phyloP scores from a whole-genome alignment of 2,329 filamentous ascomycete genomes.

The Ceratocystis smalleyi region DNA sequence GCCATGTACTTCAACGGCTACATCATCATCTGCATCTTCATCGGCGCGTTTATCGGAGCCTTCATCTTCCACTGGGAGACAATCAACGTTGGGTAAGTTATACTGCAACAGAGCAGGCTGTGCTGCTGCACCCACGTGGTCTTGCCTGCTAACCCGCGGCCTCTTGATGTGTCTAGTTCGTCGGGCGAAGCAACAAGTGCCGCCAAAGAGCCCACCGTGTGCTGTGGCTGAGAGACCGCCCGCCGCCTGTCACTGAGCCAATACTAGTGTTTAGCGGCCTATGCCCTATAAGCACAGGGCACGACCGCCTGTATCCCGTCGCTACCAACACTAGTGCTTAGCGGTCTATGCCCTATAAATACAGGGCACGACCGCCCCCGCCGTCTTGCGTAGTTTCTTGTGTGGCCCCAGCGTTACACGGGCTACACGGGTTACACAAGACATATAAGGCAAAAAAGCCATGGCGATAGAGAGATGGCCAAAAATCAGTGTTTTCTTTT shows the following conservation, averaged over 20 bases:
- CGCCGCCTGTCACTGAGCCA: background rate
- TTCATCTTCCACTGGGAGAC: slow-evolving; percentile 61
- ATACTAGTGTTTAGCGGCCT: background rate
- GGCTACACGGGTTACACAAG: background rate
- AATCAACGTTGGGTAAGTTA: slow-evolving; percentile 24
- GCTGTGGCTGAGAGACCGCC: slow-evolving; percentile 25
- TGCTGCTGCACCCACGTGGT: too few species aligned
- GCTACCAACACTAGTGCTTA: background rate
- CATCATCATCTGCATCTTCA: slow-evolving; percentile 65
- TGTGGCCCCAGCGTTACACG: background rate
- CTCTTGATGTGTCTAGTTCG: background rate
- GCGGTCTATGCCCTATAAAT: background rate
- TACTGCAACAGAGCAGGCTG: too few species aligned
- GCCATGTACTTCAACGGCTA: slow-evolving; percentile 54
- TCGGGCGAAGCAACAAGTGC: slow-evolving; percentile 22
- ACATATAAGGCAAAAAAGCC: background rate
- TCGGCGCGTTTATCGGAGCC: slow-evolving; percentile 57
- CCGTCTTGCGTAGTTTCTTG: background rate
- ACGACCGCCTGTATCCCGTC: too few species aligned
- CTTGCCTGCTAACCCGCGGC: background rate
- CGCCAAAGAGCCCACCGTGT: slow-evolving; percentile 27
- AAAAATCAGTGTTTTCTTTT: background rate
- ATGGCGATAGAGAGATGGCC: background rate
- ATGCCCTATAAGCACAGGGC: background rate
- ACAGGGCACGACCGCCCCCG: background rate